Conservation (phyloP, 352 stramenopile species). For the Pythium brassicae region DNA sequence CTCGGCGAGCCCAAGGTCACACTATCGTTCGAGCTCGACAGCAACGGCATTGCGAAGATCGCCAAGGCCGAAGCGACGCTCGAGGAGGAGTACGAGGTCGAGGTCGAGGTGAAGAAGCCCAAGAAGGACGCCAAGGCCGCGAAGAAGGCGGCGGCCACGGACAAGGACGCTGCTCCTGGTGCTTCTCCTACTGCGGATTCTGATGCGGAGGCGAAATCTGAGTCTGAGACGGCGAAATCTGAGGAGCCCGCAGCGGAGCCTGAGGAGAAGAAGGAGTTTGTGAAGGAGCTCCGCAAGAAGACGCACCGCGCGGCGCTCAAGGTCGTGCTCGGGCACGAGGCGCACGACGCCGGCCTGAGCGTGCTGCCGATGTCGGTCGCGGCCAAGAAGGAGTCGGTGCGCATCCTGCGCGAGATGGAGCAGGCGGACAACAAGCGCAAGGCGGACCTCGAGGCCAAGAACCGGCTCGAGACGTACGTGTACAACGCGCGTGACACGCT, state of each 20-base stretch:
- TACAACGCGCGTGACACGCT: conserved; percentile 91
- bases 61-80: conserved; percentile 92
- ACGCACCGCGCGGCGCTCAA: conserved; percentile 74
- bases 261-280: conserved; percentile 46
- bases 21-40: conserved; percentile 92
- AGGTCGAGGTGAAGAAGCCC: conserved; percentile 58
- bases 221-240: conserved; percentile 41
- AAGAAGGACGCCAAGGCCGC: conserved; percentile 17
- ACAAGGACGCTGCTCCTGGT: too few relatives aligned
- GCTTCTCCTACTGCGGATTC: too few relatives aligned
- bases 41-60: conserved; percentile 88
- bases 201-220: conserved; percentile 25
- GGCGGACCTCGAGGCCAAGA: conserved; percentile 83
- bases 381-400: conserved; percentile 63
- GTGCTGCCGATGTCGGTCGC: conserved; percentile 62
- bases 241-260: too few relatives aligned
- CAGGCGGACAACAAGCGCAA: conserved; percentile 63
- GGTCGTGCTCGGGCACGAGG: conserved; percentile 39
- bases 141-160: conserved; percentile 20
- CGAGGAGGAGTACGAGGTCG: conserved; percentile 77
- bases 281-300: conserved; percentile 90
- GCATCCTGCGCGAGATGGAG: conserved; percentile 63
- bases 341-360: conserved; percentile 34
- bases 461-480: conserved; percentile 92
- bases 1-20: conserved; percentile 91